Percentiles rank a stretch among this genome's conserved stretches.
Evolutionary conservation across 2,329 filamentous ascomycete genomes (phyloP).

Genomic region (Lecanoromycetidae sp.): DNA sequence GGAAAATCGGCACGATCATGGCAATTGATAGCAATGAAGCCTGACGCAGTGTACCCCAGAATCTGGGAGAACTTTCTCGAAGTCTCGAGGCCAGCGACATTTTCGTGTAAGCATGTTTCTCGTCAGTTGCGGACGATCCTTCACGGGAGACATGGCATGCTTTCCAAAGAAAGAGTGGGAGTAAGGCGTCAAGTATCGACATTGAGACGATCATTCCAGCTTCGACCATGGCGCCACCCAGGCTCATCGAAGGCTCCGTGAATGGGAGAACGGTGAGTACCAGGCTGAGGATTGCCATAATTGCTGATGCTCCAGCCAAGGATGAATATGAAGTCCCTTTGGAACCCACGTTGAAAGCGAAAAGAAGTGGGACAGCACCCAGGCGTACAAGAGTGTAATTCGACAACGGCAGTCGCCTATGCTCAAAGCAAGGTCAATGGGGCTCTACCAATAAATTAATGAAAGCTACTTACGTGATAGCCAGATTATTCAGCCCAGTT

Average conservation of each 20-base stretch:
- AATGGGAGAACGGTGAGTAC: neutral
- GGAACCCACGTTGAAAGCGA: neutral
- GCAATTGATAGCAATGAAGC: neutral
- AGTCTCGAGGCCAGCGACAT: neutral
- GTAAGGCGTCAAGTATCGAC: conserved; percentile 3
- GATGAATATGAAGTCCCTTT: conserved; percentile 1
- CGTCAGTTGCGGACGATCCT: neutral
- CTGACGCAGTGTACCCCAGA: conserved; percentile 8
- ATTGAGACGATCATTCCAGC: no score
- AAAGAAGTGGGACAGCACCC: conserved; percentile 1
- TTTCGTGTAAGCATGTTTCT: neutral
- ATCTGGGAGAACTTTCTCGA: neutral
- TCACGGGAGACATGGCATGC: neutral
- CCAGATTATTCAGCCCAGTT: neutral
- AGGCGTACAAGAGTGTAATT: conserved; percentile 1
- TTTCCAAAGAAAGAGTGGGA: neutral
- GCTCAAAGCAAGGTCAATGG: neutral
- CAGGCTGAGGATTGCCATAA: conserved; percentile 3
- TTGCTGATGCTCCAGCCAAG: neutral
- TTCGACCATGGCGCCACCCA: neutral
- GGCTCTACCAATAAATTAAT: neutral
- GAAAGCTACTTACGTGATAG: neutral
- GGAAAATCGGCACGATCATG: conserved; percentile 1
- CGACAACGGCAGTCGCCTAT: conserved; percentile 1
- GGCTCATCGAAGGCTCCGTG: neutral